Conservation (phyloP, 768 basidiomycete species). For the Leccinum boreale region DNA sequence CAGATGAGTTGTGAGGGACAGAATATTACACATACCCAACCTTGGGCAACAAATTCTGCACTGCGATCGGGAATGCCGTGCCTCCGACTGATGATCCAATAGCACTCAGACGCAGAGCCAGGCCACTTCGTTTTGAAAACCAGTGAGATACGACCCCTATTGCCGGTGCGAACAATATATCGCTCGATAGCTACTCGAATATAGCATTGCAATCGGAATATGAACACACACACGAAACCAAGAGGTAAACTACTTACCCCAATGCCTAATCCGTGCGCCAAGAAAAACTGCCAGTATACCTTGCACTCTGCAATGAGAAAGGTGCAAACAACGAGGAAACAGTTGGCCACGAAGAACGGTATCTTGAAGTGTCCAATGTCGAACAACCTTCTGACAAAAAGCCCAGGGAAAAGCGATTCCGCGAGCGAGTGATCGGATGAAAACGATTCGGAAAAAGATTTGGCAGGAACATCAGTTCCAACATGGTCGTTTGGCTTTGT, state of each 20-base stretch:
- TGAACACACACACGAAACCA: not conserved
- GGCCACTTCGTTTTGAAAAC: slow-evolving; percentile 57
- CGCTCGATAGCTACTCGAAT: slow-evolving; percentile 38
- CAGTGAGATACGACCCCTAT: slow-evolving; percentile 65
- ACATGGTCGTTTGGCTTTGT: not conserved
- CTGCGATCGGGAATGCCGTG: slow-evolving; percentile 59
- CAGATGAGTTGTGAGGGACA: not conserved
- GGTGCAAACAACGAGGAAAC: slow-evolving; percentile 48
- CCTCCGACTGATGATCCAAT: slow-evolving; percentile 70
- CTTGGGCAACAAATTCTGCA: slow-evolving; percentile 48
- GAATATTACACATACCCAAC: slow-evolving; percentile 45
- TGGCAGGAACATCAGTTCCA: not conserved
- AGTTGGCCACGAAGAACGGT: slow-evolving; percentile 46
- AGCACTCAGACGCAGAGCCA: slow-evolving; percentile 61
- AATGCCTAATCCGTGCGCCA: slow-evolving; percentile 65
- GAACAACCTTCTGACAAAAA: slow-evolving; percentile 66
- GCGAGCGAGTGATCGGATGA: not conserved
- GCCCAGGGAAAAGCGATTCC: slow-evolving; percentile 45
- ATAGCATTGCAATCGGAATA: not conserved
- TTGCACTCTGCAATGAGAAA: slow-evolving; percentile 67
- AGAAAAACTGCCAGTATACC: slow-evolving; percentile 68
- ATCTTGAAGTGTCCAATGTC: slow-evolving; percentile 66
- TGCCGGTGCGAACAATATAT: slow-evolving; percentile 61
- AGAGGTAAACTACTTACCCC: slow-evolving; percentile 48
- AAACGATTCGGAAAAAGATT: not conserved